Evolutionary conservation across 208 protist genomes (phyloP), one percentile per base, ranked within the genome.

Genomic region (Crithidia thermophila): DNA sequence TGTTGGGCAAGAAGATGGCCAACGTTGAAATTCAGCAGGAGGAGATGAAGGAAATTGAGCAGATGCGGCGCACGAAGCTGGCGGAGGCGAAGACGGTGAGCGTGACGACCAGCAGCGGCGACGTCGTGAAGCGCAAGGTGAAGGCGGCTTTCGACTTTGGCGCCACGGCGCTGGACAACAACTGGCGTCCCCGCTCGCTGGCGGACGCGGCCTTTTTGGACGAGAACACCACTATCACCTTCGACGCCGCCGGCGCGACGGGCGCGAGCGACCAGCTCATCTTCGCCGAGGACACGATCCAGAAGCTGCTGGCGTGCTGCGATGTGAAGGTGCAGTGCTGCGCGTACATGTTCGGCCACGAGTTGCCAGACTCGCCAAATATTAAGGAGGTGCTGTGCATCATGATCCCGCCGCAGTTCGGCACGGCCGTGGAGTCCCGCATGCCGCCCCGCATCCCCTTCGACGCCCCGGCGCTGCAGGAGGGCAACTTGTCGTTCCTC

Each of bases 1-100:
- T 99, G 75, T 85, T 99, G 8, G 99, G 99, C 58, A 99, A 99
- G 90, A 95, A 99, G 70, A 99, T 99, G 79, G 88, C 95, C 16
- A 97, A 99, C 36, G 95, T 98, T 31, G 98, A 98, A 49, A 89
- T 99, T 73, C 98, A 99, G 85, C 85, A 99, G 57, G 98, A 99
- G 83, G 91, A 99, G 88, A 98, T 99, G 50, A 99, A 98, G 47
- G 98, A 99, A 64, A 98, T 99, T 70, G 98, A 99, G 77, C 95
- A 98, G 64, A 88, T 96, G 84, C 85, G 82, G 46, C 93, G 98
- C 70, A 92, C 88, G 16, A 89, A 92, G 56, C 79, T 92, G 30
- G 50, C 79, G 28, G 79, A 94, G 77, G 67, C 84, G 42, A 55
- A 84, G 58, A 92, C 78, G 27, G 76, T 87, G 23, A 79, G 72